These are phyloP conservation scores for Phytophthora rubi DNA, from an alignment of 352 stramenopile genomes.

Conservation along the genomic window DNA sequence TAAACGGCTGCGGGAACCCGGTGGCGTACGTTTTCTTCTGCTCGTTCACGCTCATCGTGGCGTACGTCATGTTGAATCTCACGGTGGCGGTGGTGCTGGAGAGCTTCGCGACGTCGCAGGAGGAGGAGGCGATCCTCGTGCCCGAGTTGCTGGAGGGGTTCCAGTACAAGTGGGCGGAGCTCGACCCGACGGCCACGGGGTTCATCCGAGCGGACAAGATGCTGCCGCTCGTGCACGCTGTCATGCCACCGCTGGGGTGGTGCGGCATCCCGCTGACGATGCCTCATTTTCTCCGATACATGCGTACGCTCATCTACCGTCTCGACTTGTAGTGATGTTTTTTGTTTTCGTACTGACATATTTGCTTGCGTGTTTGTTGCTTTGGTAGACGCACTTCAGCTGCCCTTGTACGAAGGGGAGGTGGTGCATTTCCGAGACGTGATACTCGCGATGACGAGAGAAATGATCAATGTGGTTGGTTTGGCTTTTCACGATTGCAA, in stretches of 20 bases:
- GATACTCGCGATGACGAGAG: conserved; percentile 67
- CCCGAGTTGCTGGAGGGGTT: conserved; percentile 87
- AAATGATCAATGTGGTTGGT: conserved; percentile 43
- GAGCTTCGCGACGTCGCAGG: neutral
- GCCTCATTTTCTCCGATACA: conserved; percentile 45
- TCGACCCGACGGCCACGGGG: conserved; percentile 84
- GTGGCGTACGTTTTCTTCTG: neutral
- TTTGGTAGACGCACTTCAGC: conserved; percentile 47
- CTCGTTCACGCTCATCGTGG: neutral
- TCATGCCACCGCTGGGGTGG: conserved; percentile 76
- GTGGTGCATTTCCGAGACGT: conserved; percentile 86
- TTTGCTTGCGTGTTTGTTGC: neutral
- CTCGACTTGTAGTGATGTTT: too few species aligned
- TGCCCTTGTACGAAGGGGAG: conserved; percentile 81
- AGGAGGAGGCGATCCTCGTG: conserved; percentile 43
- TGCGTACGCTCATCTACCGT: conserved; percentile 36
- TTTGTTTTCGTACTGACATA: neutral
- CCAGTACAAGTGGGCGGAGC: conserved; percentile 80
- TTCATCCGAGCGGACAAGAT: conserved; percentile 77
- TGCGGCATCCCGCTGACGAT: conserved; percentile 39
- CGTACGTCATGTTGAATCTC: neutral
- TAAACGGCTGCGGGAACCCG: neutral
- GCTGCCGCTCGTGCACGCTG: conserved; percentile 61
- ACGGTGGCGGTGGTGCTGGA: neutral
- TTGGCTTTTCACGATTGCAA: neutral